A percentile compares a stretch with the other conserved stretches of the same genome.
Evolutionary conservation across 768 basidiomycete species (phyloP).

Genomic region (Agrocybe chaxingu): DNA sequence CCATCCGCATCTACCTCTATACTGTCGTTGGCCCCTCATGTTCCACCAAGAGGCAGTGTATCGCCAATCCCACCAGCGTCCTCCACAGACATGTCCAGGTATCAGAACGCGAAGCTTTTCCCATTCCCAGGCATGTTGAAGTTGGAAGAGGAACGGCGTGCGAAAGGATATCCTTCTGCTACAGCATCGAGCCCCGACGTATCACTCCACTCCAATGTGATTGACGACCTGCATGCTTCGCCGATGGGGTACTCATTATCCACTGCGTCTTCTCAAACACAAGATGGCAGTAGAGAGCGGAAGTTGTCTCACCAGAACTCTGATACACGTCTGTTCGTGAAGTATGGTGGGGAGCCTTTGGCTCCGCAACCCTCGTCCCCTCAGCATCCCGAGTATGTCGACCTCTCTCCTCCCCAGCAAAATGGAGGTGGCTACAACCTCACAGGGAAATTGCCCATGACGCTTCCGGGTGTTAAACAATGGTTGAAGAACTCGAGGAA

Average conservation of each 20-base stretch:
- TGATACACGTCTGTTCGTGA: conserved; percentile 60
- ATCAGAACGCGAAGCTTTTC: conserved; percentile 77
- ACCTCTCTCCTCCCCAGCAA: conserved; percentile 35
- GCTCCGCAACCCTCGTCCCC: conserved; percentile 42
- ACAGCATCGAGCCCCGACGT: conserved; percentile 45
- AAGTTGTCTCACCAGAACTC: conserved; percentile 67
- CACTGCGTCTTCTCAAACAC: conserved; percentile 46
- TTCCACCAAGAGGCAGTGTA: conserved; percentile 51
- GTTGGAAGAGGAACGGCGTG: conserved; percentile 69
- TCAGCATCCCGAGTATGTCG: conserved; percentile 49
- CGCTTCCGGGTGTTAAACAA: conserved; percentile 74
- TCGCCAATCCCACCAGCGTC: conserved; percentile 81
- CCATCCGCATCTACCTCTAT: conserved; percentile 73
- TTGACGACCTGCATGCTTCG: conserved; percentile 46
- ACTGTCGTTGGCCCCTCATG: conserved; percentile 56
- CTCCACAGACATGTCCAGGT: conserved; percentile 67
- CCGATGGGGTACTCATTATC: conserved; percentile 45
- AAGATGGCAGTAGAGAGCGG: conserved; percentile 54
- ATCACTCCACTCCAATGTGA: conserved; percentile 36
- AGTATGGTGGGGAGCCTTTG: conserved; percentile 43
- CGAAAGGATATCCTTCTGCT: conserved; percentile 42
- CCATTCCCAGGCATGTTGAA: conserved; percentile 87
- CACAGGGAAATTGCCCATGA: conserved; percentile 57
- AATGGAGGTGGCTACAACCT: conserved; percentile 32
- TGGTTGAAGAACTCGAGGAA: conserved; percentile 72